phyloP scores from a whole-genome alignment of 495 filamentous ascomycete genomes.

The Schizothecium vesticola region DNA sequence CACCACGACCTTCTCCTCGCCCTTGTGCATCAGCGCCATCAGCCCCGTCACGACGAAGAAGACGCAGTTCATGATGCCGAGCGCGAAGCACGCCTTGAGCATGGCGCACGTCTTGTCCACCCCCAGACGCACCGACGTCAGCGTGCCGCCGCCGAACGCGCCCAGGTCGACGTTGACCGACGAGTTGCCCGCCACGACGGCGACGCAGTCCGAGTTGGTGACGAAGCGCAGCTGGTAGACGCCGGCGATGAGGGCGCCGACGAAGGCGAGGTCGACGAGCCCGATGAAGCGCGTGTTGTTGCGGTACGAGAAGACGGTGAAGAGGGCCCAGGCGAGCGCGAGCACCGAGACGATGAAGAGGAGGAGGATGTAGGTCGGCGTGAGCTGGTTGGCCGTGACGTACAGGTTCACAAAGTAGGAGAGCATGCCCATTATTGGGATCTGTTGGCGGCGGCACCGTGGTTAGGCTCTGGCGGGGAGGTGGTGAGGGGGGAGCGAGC shows the following conservation, averaged over 20 bases:
- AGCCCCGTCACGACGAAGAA: constrained; percentile 74
- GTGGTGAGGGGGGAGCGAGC: constrained; percentile 6
- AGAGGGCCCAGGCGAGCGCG: constrained; percentile 70
- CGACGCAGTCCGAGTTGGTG: constrained; percentile 57
- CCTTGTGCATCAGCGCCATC: constrained; percentile 53
- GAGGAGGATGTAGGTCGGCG: constrained; percentile 73
- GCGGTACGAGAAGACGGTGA: constrained; percentile 73
- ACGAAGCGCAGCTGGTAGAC: constrained; percentile 74
- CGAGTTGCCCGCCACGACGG: constrained; percentile 38
- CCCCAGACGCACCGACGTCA: constrained; percentile 42
- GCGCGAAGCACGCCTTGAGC: constrained; percentile 80
- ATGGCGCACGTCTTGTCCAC: constrained; percentile 76
- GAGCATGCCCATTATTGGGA: constrained; percentile 85
- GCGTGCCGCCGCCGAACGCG: constrained; percentile 46
- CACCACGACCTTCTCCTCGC: constrained; percentile 10
- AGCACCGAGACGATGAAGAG: constrained; percentile 88
- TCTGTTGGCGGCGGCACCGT: constrained; percentile 35
- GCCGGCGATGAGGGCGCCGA: constrained; percentile 76
- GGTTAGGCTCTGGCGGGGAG: constrained; percentile 10
- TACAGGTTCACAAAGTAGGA: constrained; percentile 78
- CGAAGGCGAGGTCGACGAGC: constrained; percentile 72
- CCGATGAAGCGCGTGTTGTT: constrained; percentile 70
- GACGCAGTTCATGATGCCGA: constrained; percentile 81
- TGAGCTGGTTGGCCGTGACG: constrained; percentile 62
- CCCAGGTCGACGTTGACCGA: constrained; percentile 55